Base-by-base conservation (phyloP, 306 rosid species). In the Hippophae tibetana region DNA sequence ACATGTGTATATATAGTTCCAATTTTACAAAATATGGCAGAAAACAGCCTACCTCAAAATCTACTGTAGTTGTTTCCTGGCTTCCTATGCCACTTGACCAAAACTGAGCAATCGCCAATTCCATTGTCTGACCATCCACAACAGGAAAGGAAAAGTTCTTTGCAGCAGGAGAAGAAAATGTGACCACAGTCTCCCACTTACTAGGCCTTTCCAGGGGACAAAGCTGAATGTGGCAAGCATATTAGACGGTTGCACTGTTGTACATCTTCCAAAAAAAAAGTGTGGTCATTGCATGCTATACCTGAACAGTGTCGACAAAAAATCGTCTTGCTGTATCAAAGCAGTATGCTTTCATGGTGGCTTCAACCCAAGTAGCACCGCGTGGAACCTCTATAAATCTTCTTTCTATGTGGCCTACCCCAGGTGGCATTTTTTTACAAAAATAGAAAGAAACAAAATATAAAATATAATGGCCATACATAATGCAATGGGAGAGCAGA, bases 11-110 rank as follows among this genome's bases (percentile, higher is more conserved):
- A 55, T 18, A 18, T 18, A 18, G 41, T 14, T 31, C 13, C 53
- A 58, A 67, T 58, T 54, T 27, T 8, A 13, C 31, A 56, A 52
- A 43, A 62, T 54, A 61, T 14, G 11, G 38, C 56, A 10, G 38
- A 61, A 69, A 61, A 43, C 47, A 49, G 52, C 69, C 23, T 82
- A 92, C 98, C 95, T 92, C 96, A 79, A 92, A 85, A 73, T 92
- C 93, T 54, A 87, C 95, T 67, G 55, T 70, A 43, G 95, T 78
- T 40, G 85, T 67, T 70, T 76, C 96, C 56, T 76, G 82, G 73
- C 98, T 87, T 67, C 96, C 98, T 68, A 81, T 69, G 70, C 98
- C 98, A 58, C 98, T 92, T 50, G 85, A 87, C 98, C 98, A 92
- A 77, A 92, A 83, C 80, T 87, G 98, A 61, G 98, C 73, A 56